These are phyloP conservation scores for Russula lepida DNA, from an alignment of 768 basidiomycete genomes.

Conservation along the genomic window DNA sequence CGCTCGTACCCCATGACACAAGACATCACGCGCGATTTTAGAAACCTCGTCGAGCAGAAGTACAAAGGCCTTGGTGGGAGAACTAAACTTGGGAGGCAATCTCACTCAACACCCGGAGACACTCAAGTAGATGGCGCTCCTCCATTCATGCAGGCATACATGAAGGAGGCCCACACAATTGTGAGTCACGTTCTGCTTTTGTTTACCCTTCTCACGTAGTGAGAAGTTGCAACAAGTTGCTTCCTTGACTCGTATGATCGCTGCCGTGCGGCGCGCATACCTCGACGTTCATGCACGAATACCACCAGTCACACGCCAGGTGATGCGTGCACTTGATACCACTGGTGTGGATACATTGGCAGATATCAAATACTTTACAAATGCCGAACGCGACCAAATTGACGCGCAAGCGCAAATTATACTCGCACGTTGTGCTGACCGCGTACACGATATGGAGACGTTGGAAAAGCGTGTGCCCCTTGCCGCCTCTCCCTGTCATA, in stretches of 20 bases:
- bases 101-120: conserved; percentile 12
- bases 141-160: conserved; percentile 52
- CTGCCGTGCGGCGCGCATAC: conserved; percentile 76
- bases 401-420: conserved; percentile 88
- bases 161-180: conserved; percentile 68
- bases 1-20: background rate
- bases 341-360: conserved; percentile 44
- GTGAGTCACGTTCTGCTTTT: conserved; percentile 32
- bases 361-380: conserved; percentile 62
- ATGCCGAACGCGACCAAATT: conserved; percentile 92
- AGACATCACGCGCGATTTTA: conserved; percentile 16
- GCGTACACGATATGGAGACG: conserved; percentile 80
- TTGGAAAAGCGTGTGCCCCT: conserved; percentile 74
- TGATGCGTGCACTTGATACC: conserved; percentile 49
- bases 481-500: conserved; percentile 14
- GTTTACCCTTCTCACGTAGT: background rate
- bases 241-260: conserved; percentile 63
- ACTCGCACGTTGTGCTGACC: conserved; percentile 74
- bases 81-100: background rate
- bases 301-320: conserved; percentile 44
- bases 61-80: background rate
- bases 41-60: conserved; percentile 7
- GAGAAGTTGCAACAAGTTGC: conserved; percentile 63
- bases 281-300: conserved; percentile 62
- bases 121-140: conserved; percentile 18